Evolutionary conservation across 1,284 basidiomycete species (phyloP), one percentile per base, ranked within the genome.

Genomic region (Psilocybe mexicana): DNA sequence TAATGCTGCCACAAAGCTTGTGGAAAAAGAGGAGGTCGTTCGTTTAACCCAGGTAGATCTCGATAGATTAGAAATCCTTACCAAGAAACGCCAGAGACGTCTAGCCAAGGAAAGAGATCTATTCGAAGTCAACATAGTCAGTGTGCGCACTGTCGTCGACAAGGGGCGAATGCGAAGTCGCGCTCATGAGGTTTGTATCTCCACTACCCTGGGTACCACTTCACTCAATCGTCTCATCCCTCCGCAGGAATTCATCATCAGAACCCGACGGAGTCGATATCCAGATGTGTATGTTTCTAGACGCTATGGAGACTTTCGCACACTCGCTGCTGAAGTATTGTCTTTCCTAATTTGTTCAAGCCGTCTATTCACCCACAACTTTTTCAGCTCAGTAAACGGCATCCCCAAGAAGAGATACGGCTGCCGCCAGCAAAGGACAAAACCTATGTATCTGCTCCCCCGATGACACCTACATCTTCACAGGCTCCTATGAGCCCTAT

Each of bases 281-380:
- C 79, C 79, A 1, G 94, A 97, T 64, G 82, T 94, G 3, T 95
- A 86, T 70, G 96, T 98, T 2, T 93, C 94, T 0, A 83, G 97
- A 58, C 81, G 97, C 62, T 96, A 99, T 70, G 96, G 96, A 11
- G 96, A 99, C 70, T 98, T 99, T 73, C 88, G 81, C 66, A 90
- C 93, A 2, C 80, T 98, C 18, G 87, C 89, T 1, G 83, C 88
- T 54, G 93, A 96, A 78, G 93, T 92, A 62, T 44, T 14, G 14
- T 40, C 24, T 7, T 11, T 53, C 23, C 83, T 74, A 23, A 51
- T 35, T 18, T 38, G 24, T 44, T 30, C 25, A 40, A 52, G 46
- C 18, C 10, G n/a, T 11, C 28, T 23, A 51, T 55, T 55, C 38
- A 55, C 18, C 18, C 14, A 8, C 33, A 30, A 33, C 35, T 18